Conservation (phyloP, 345 rosid species). For the Corymbia maculata region DNA sequence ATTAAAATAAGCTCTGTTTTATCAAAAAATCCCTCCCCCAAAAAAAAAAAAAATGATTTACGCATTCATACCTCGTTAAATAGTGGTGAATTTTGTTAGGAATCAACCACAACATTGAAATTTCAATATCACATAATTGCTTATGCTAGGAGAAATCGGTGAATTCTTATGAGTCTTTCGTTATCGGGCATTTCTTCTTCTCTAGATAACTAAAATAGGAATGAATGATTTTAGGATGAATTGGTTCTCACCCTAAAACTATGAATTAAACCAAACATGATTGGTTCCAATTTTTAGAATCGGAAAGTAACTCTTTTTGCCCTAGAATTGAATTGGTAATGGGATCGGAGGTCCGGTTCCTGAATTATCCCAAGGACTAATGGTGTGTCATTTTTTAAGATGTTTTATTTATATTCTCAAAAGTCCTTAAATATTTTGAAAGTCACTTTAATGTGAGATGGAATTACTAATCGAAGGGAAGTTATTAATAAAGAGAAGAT, state of each 20-base stretch:
- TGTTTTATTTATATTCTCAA: not conserved
- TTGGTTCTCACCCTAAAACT: fast-evolving
- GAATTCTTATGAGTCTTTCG: not conserved
- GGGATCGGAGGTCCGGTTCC: not conserved
- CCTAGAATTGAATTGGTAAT: no score
- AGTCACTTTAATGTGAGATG: not conserved
- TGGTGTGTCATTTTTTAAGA: not conserved
- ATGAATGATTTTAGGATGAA: not conserved
- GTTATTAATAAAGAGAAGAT: not conserved
- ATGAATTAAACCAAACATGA: not conserved
- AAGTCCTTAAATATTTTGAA: not conserved
- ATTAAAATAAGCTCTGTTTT: not conserved
- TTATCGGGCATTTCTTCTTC: not conserved
- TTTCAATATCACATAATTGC: not conserved
- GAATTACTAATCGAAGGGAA: not conserved
- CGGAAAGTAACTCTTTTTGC: not conserved
- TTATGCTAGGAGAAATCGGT: not conserved
- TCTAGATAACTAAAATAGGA: not conserved
- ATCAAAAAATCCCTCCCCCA: not conserved
- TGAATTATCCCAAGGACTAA: fast-evolving
- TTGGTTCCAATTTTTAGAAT: not conserved
- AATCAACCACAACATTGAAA: not conserved
- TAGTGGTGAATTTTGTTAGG: not conserved
- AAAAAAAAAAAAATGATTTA: not conserved
- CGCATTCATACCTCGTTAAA: not conserved